Evolutionary conservation across 129 eudicot genomes (phyloP), one percentile per base, ranked within the genome.

Genomic region (Lonicera japonica): DNA sequence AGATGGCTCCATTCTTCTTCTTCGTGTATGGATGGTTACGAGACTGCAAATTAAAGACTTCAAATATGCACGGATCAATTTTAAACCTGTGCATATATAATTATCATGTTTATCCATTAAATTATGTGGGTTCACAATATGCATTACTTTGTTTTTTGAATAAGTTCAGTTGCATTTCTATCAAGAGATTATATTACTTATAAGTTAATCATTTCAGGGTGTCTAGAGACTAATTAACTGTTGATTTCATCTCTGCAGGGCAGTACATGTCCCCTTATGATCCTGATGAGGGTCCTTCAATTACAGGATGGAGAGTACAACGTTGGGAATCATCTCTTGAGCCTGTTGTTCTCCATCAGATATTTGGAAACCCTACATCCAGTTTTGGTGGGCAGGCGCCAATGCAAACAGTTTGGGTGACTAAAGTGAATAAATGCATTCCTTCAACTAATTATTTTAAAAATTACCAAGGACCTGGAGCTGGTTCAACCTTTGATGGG

Each of bases 261-360:
- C 99, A 92, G 67, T 92, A 92, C 79, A 92, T 92, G 99, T 92
- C 96, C 66, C 99, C 99, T 39, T 87, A 92, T 47, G 99, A 92
- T 69, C 96, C 96, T 8, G 99, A 88, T 60, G 99, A 92, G 79
- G 99, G 99, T 25, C 99, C 99, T 58, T 92, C 96, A 58, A 77
- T 92, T 9, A 92, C 91, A 25, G 99, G 99, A 63, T 87, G 99
- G 99, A 82, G 99, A 72, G 99, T 92, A 73, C 99, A 92, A 75
- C 95, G 99, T 21, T 92, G 99, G 99, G 99, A 92, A 65, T 92
- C 99, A 50, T 81, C 96, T 21, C 78, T 92, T 47, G 85, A 92
- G 79, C 85, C 85, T 59, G 96, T 87, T 70, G 99, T 92, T 52
- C 89, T 92, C 65, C 99, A 92, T 70, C 99, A 83, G 65, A 85